Conservation (phyloP, 225 moss, liverwort and hornwort genomes). For the Lunularia cruciata region DNA sequence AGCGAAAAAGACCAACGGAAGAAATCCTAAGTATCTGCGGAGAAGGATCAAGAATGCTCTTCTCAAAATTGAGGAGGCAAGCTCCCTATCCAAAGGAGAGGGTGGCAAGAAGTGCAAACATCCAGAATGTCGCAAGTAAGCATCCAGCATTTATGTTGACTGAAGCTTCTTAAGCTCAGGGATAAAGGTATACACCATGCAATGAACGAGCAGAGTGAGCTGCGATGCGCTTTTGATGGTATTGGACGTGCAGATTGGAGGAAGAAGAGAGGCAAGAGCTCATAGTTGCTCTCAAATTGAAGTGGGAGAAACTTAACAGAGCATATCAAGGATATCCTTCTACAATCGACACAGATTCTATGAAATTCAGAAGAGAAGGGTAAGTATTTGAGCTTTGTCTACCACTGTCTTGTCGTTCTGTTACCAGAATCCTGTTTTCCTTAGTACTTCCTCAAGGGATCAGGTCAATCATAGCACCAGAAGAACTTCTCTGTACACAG, state of each 20-base stretch:
- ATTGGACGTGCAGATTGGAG: constrained; percentile 29
- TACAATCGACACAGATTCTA: constrained; percentile 48
- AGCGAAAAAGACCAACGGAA: constrained; percentile 37
- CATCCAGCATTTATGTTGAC: too few species aligned
- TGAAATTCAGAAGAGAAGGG: constrained; percentile 51
- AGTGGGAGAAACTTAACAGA: constrained; percentile 47
- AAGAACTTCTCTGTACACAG: too few species aligned
- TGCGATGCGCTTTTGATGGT: too few species aligned
- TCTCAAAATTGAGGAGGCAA: constrained; percentile 33
- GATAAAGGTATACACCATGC: too few species aligned
- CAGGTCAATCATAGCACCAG: too few species aligned
- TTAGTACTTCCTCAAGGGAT: too few species aligned
- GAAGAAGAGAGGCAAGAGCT: constrained; percentile 48
- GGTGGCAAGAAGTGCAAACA: constrained; percentile 43
- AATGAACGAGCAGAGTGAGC: too few species aligned
- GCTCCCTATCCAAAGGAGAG: neutral
- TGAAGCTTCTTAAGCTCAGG: neutral
- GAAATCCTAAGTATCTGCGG: constrained; percentile 36
- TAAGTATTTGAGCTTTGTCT: neutral
- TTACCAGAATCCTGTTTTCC: too few species aligned
- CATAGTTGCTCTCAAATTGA: constrained; percentile 44
- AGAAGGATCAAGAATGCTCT: constrained; percentile 37
- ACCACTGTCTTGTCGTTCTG: neutral
- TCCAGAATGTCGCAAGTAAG: constrained; percentile 44
- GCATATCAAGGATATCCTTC: constrained; percentile 52